Conservation (phyloP, 495 filamentous ascomycete genomes). For the Recurvomyces mirabilis region DNA sequence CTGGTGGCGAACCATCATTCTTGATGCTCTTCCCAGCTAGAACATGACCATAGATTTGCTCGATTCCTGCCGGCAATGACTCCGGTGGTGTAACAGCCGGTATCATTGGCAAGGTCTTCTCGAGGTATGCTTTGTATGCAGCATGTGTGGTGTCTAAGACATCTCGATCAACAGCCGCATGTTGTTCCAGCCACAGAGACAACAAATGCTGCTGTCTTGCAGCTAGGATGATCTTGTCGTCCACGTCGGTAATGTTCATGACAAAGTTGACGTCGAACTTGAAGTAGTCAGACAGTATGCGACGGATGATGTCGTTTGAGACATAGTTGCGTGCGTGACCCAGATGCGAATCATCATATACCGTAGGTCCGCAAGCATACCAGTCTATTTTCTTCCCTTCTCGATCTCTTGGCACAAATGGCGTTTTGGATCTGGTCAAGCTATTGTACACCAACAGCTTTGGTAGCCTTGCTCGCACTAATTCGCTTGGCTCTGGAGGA, state of each 20-base stretch:
- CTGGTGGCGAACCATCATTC: constrained; percentile 48
- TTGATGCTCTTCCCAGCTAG: constrained; percentile 49
- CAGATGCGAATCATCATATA: constrained; percentile 83
- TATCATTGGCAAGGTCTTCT: constrained; percentile 63
- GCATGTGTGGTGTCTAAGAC: constrained; percentile 43
- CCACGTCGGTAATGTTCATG: constrained; percentile 92
- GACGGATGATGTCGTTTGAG: constrained; percentile 79
- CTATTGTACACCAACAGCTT: constrained; percentile 64
- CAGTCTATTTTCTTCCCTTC: constrained; percentile 12
- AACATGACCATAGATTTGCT: constrained; percentile 44
- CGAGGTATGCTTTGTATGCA: constrained; percentile 62
- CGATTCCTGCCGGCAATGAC: constrained; percentile 18
- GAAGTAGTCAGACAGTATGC: constrained; percentile 80
- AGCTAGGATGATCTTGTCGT: constrained; percentile 89
- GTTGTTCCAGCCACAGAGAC: constrained; percentile 38
- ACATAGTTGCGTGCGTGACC: constrained; percentile 94
- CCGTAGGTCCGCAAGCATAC: constrained; percentile 55
- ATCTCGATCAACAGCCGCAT: constrained; percentile 36
- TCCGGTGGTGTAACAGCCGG: constrained; percentile 34
- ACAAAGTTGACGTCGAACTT: constrained; percentile 79
- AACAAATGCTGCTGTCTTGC: constrained; percentile 70
- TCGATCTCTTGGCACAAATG: constrained; percentile 56
- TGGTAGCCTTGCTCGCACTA: constrained; percentile 22
- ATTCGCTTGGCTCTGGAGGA: constrained; percentile 21
- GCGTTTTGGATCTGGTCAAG: constrained; percentile 57